Evolutionary conservation across 805 yeast genomes (phyloP).

Genomic region (Metschnikowia borealis): DNA sequence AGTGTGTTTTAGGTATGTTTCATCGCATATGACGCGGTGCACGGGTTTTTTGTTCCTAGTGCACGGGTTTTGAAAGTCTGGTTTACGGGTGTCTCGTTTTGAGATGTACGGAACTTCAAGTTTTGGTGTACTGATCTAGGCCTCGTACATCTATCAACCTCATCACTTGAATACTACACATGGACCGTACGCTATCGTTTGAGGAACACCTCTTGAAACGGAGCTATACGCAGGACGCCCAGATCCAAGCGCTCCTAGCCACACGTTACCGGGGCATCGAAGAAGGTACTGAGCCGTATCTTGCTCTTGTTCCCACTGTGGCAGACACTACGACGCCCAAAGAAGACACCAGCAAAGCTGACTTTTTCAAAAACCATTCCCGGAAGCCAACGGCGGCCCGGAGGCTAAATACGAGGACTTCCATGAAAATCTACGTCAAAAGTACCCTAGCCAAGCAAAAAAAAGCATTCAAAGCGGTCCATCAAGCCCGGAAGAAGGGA

Average conservation of each 20-base stretch:
- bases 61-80: too few relatives aligned
- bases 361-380: slow-evolving; percentile 4
- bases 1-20: neutral
- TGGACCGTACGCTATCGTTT: slow-evolving; percentile 42
- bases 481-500: slow-evolving; percentile 24
- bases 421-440: slow-evolving; percentile 41
- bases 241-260: slow-evolving; percentile 39
- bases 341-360: slow-evolving; percentile 5
- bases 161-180: slow-evolving; percentile 11
- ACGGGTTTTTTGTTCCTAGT: neutral
- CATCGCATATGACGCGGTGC: neutral
- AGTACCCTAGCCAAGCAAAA: slow-evolving; percentile 37
- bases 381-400: slow-evolving; percentile 15
- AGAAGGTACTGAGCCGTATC: slow-evolving; percentile 28
- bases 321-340: neutral
- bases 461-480: slow-evolving; percentile 34
- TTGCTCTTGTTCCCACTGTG: slow-evolving; percentile 27
- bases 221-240: slow-evolving; percentile 35
- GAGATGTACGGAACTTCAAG: too few relatives aligned
- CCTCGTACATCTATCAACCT: too few relatives aligned
- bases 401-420: slow-evolving; percentile 33
- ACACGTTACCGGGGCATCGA: slow-evolving; percentile 45
- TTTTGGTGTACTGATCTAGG: too few relatives aligned
- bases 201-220: slow-evolving; percentile 46
- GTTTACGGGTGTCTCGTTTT: too few relatives aligned